Percentiles rank a stretch among this genome's conserved stretches.
phyloP scores from a whole-genome alignment of 2,329 filamentous ascomycete genomes.

The Neofusicoccum parvum region DNA sequence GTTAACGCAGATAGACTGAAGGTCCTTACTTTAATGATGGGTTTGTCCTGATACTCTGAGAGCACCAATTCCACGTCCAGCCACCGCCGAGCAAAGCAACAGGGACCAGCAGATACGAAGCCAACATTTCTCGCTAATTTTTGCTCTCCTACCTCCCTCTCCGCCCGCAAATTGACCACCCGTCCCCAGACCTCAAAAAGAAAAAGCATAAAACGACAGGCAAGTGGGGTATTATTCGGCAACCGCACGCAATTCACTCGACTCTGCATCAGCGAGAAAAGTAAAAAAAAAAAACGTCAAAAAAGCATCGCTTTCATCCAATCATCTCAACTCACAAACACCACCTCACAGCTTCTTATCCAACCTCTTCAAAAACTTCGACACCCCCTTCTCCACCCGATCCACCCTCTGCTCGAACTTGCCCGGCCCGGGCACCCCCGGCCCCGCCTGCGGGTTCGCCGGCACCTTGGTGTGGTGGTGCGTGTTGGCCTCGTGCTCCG shows the following conservation, averaged over 20 bases:
- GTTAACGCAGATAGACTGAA: too few species aligned
- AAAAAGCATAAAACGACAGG: background rate
- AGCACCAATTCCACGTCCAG: too few species aligned
- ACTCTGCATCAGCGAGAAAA: background rate
- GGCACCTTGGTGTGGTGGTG: constrained; percentile 41
- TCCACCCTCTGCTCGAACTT: constrained; percentile 68
- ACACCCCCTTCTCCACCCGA: constrained; percentile 69
- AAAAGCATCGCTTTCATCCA: background rate
- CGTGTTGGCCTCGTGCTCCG: constrained; percentile 58
- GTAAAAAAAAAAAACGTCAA: background rate
- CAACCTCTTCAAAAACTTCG: constrained; percentile 74
- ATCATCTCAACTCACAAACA: background rate
- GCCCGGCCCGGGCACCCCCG: constrained; percentile 40
- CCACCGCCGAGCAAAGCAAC: too few species aligned
- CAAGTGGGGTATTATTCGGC: background rate
- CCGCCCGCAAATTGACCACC: too few species aligned
- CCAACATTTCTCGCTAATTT: too few species aligned
- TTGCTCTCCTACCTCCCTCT: too few species aligned
- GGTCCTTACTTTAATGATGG: too few species aligned
- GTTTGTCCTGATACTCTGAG: too few species aligned
- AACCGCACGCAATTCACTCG: background rate
- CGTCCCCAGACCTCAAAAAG: background rate
- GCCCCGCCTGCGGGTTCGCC: constrained; percentile 13
- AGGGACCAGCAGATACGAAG: too few species aligned
- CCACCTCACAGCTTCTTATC: constrained; percentile 67